These are phyloP conservation scores for Scedosporium aurantiacum DNA, from an alignment of 2,329 filamentous ascomycete genomes.

Conservation along the genomic window DNA sequence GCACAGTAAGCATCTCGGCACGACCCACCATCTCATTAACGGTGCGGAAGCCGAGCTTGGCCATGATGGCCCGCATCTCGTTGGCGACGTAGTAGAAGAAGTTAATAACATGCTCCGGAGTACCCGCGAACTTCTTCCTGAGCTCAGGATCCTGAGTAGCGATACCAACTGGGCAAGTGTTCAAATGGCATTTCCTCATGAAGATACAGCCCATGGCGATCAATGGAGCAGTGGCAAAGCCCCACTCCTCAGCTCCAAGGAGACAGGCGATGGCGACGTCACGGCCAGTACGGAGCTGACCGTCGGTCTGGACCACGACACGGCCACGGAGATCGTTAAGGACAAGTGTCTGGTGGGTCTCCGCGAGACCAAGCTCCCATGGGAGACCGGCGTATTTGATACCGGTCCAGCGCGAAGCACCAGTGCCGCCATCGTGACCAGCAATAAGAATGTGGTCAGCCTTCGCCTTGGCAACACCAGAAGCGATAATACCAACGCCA, in stretches of 20 bases:
- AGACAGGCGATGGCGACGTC: slow-evolving; percentile 92
- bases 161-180: slow-evolving; percentile 85
- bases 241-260: slow-evolving; percentile 95
- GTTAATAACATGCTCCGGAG: slow-evolving; percentile 94
- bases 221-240: slow-evolving; percentile 86
- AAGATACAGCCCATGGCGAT: slow-evolving; percentile 97
- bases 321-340: slow-evolving; percentile 91
- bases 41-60: slow-evolving; percentile 83
- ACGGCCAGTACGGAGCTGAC: slow-evolving; percentile 82
- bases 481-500: slow-evolving; percentile 93
- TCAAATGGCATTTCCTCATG: slow-evolving; percentile 70
- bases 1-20: slow-evolving; percentile 74
- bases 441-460: slow-evolving; percentile 95
- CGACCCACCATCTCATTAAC: slow-evolving; percentile 97
- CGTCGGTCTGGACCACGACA: slow-evolving; percentile 93
- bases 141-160: slow-evolving; percentile 93
- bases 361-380: slow-evolving; percentile 92
- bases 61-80: slow-evolving; percentile 94
- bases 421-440: slow-evolving; percentile 92
- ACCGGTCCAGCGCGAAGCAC: slow-evolving; percentile 94
- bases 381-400: slow-evolving; percentile 97
- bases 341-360: slow-evolving; percentile 93
- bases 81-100: slow-evolving; percentile 98
- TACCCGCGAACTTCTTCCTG: slow-evolving; percentile 84
- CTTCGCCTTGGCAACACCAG: slow-evolving; percentile 94